A percentile compares a stretch with the other conserved stretches of the same genome.
phyloP scores from a whole-genome alignment of 352 stramenopile genomes.

The Albugo laibachii region DNA sequence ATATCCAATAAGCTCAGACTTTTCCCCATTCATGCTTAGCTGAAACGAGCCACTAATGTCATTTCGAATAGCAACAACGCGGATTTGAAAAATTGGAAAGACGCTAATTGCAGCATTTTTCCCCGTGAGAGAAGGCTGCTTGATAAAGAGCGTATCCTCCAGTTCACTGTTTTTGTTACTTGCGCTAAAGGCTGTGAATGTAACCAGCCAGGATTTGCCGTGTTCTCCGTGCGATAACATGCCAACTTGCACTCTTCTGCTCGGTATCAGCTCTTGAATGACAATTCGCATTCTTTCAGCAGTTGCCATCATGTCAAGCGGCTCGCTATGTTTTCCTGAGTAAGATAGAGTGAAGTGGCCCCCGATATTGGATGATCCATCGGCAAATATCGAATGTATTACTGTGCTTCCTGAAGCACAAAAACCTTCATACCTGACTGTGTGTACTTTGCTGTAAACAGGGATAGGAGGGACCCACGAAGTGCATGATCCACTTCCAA shows the following conservation, averaged over 20 bases:
- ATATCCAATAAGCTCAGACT: constrained; percentile 29
- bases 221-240: constrained; percentile 32
- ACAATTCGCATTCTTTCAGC: constrained; percentile 62
- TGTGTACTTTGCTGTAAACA: constrained; percentile 36
- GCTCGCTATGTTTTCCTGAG: constrained; percentile 41
- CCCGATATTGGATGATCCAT: constrained; percentile 57
- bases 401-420: constrained; percentile 25
- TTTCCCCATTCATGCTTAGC: constrained; percentile 26
- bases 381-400: constrained; percentile 50
- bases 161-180: constrained; percentile 18
- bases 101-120: constrained; percentile 43
- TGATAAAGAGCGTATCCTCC: constrained; percentile 50
- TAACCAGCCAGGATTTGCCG: constrained; percentile 81
- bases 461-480: constrained; percentile 19
- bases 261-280: constrained; percentile 69
- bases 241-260: constrained; percentile 72
- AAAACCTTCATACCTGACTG: constrained; percentile 40
- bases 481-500: constrained; percentile 12
- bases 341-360: constrained; percentile 86
- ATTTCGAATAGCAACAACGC: constrained; percentile 25
- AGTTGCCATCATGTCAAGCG: constrained; percentile 59
- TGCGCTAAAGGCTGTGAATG: constrained; percentile 29
- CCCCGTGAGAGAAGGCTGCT: constrained; percentile 50
- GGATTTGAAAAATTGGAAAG: constrained; percentile 42
- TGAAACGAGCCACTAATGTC: constrained; percentile 44